phyloP scores from a whole-genome alignment of 495 filamentous ascomycete genomes.

The Glarea lozoyensis region DNA sequence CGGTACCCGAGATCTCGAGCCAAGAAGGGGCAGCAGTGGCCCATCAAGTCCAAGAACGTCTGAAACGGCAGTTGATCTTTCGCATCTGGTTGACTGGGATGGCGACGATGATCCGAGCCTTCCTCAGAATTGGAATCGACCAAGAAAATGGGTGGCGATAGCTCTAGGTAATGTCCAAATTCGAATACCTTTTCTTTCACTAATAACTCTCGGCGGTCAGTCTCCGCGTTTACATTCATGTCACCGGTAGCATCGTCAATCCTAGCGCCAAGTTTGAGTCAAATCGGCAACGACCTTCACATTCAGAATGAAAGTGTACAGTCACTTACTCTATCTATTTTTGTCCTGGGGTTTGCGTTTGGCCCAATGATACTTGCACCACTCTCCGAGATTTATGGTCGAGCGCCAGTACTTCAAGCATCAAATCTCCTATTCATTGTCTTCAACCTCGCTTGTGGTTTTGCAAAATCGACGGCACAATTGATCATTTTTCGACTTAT shows the following conservation, averaged over 20 bases:
- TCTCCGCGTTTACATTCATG: slow-evolving; percentile 49
- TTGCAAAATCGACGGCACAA: slow-evolving; percentile 28
- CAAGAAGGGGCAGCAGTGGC: too few relatives aligned
- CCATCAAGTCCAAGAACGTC: too few relatives aligned
- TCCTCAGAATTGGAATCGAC: too few relatives aligned
- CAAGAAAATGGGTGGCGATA: too few relatives aligned
- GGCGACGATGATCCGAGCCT: too few relatives aligned
- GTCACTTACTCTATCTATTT: slow-evolving; percentile 50
- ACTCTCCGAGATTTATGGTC: slow-evolving; percentile 45
- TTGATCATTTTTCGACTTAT: slow-evolving; percentile 48
- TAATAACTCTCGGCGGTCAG: slow-evolving; percentile 24
- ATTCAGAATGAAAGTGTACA: slow-evolving; percentile 39
- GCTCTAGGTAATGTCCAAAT: slow-evolving; percentile 33
- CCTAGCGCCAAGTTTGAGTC: slow-evolving; percentile 31
- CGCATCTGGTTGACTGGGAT: too few relatives aligned
- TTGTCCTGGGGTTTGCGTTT: slow-evolving; percentile 45
- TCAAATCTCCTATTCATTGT: slow-evolving; percentile 36
- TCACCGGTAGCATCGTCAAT: slow-evolving; percentile 29
- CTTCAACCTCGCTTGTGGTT: slow-evolving; percentile 36
- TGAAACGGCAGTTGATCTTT: too few relatives aligned
- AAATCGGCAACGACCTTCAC: slow-evolving; percentile 48
- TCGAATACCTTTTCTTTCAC: not conserved
- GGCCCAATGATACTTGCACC: slow-evolving; percentile 38
- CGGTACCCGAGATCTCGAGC: too few relatives aligned
- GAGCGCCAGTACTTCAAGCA: slow-evolving; percentile 39